These are phyloP conservation scores for Centella asiatica DNA, from an alignment of 129 eudicot species.

Conservation along the genomic window DNA sequence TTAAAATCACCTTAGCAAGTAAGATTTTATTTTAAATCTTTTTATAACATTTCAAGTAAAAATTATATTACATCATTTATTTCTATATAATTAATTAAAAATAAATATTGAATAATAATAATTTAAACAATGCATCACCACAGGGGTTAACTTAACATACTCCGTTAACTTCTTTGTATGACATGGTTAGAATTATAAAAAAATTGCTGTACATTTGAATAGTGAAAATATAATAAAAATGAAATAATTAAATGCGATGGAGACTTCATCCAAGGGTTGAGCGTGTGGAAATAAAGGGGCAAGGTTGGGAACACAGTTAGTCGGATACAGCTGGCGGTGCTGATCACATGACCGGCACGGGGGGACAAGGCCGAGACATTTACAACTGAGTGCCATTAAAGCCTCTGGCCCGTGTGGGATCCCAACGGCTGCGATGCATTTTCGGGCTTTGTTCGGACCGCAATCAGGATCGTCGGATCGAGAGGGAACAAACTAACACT, in stretches of 20 bases:
- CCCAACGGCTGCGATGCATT: conserved; percentile 42
- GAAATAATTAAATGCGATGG: background rate
- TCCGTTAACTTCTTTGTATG: no score
- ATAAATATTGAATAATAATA: no score
- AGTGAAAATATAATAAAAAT: background rate
- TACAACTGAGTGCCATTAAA: conserved; percentile 31
- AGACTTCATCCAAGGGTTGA: background rate
- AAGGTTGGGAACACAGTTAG: conserved; percentile 22
- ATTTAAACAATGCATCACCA: no score
- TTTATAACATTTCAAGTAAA: no score
- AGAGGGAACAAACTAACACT: background rate
- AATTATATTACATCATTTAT: no score
- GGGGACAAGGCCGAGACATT: conserved; percentile 45
- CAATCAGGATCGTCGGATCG: background rate
- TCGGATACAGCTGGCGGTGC: conserved; percentile 30
- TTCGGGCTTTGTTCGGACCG: background rate
- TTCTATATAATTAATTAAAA: no score
- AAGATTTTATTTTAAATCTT: no score
- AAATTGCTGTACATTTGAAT: background rate
- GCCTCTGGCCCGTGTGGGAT: conserved; percentile 32
- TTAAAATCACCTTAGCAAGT: no score
- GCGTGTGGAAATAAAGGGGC: conserved; percentile 15
- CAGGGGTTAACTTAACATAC: no score
- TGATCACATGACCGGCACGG: conserved; percentile 27
- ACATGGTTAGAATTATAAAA: no score